A percentile compares a stretch with the other conserved stretches of the same genome.
phyloP scores from a whole-genome alignment of 176 grass and related monocot species.

The Rhynchospora tenuis region DNA sequence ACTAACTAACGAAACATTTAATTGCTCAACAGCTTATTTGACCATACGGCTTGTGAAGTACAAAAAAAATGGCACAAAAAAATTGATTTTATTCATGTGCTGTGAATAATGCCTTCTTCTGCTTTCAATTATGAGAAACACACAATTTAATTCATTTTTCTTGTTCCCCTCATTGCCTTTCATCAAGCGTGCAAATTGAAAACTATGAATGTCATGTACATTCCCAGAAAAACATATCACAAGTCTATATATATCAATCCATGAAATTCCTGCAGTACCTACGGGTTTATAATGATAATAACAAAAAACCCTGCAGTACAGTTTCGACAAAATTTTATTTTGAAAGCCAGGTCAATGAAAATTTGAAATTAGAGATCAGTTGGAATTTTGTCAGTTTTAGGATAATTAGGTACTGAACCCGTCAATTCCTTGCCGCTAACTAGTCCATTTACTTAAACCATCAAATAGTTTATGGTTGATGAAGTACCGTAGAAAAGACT shows the following conservation, averaged over 20 bases:
- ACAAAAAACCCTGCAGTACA: no score
- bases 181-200: not conserved
- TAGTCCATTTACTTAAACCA: conserved; percentile 6
- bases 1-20: no score
- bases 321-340: not conserved
- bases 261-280: no score
- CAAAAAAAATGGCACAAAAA: no score
- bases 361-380: not conserved
- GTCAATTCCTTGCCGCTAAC: not conserved
- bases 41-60: no score
- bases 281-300: no score
- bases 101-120: not conserved
- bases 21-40: no score
- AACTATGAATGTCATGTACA: not conserved
- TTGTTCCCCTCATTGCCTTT: not conserved
- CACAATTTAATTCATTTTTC: not conserved
- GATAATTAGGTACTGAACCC: not conserved
- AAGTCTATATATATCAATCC: not conserved
- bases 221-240: not conserved
- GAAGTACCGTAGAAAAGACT: not conserved
- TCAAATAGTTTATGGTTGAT: conserved; percentile 11
- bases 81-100: not conserved
- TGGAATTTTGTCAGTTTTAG: not conserved
- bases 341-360: not conserved
- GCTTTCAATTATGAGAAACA: not conserved